Evolutionary conservation across 352 stramenopile genomes (phyloP), one percentile per base, ranked within the genome.

Genomic region (Thraustochytrium sp.): DNA sequence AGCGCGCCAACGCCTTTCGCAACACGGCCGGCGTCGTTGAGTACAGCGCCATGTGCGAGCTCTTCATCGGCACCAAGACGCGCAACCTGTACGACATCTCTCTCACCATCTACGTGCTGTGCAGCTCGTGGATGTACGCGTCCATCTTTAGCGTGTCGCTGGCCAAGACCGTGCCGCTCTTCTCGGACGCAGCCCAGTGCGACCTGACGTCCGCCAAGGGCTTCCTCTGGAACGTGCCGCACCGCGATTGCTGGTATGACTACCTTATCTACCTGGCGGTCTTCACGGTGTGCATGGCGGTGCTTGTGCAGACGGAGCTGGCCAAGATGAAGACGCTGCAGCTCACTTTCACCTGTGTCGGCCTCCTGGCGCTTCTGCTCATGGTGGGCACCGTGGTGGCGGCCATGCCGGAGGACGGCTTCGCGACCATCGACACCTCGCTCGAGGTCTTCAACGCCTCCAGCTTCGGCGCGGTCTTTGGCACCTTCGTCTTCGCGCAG

Each of bases 401-500:
- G 18, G 49, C 55, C 44, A 62, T 84, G n/a, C 55, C 55, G 5
- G 75, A 84, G 59, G 48, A 80, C 51, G 68, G 53, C 23, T 38
- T 80, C 13, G 37, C 59, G 8, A 40, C 55, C 18, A 44, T 84
- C 16, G 44, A 73, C 42, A 56, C 31, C 55, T 49, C 55, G 8
- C 29, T 46, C 2, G 29, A 62, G 26, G 53, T 61, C 9, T 84
- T 84, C 44, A 84, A 84, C 59, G 37, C 59, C 51, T 51, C 56
- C n/a, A 84, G 49, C 42, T 84, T 84, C 84, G 75, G 75, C 37
- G 75, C 40, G 18, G 75, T 84, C 44, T 84, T 84, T 84, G 75
- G 61, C 49, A 76, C 75, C 4, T 84, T 84, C 8, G 55, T 84
- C 18, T 84, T 84, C 84, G 75, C 75, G 11, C 75, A 84, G 49